Conservation (phyloP, 352 stramenopile species). For the Phytophthora pistaciae region DNA sequence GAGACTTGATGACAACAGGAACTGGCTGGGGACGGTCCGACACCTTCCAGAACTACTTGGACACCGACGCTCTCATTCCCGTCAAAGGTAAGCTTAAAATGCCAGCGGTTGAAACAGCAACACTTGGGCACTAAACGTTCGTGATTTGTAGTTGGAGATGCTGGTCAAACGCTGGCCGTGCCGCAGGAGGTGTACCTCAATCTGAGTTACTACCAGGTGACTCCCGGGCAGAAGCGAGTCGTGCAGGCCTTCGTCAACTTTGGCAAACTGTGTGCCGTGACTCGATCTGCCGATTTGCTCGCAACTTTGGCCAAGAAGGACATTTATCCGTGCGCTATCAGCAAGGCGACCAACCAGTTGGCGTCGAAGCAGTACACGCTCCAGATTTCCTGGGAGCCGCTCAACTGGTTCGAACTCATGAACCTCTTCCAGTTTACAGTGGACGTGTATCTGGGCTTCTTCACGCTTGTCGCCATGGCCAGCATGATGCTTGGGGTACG, state of each 20-base stretch:
- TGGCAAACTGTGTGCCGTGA: conserved; percentile 78
- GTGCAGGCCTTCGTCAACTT: conserved; percentile 79
- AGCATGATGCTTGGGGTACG: conserved; percentile 89
- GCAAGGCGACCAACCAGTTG: conserved; percentile 67
- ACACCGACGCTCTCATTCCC: conserved; percentile 76
- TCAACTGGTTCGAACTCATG: conserved; percentile 95
- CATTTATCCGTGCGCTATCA: conserved; percentile 70
- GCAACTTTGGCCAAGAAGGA: conserved; percentile 76
- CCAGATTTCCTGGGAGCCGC: conserved; percentile 89
- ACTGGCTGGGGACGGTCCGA: conserved; percentile 70
- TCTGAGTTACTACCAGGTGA: conserved; percentile 85
- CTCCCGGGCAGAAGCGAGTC: conserved; percentile 65
- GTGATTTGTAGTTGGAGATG: conserved; percentile 40
- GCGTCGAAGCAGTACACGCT: conserved; percentile 85
- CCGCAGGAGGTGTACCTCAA: conserved; percentile 81
- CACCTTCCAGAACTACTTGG: conserved; percentile 56
- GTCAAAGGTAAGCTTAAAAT: conserved; percentile 61
- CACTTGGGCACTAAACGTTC: conserved; percentile 9
- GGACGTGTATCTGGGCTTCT: conserved; percentile 96
- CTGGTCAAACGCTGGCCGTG: conserved; percentile 59
- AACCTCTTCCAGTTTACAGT: conserved; percentile 97
- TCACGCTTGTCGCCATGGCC: conserved; percentile 90
- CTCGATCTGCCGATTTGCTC: conserved; percentile 63
- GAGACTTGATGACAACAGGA: conserved; percentile 24
- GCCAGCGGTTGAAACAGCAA: not conserved